Base-by-base conservation (phyloP, 768 basidiomycete species). In the Clitopilus hobsonii region DNA sequence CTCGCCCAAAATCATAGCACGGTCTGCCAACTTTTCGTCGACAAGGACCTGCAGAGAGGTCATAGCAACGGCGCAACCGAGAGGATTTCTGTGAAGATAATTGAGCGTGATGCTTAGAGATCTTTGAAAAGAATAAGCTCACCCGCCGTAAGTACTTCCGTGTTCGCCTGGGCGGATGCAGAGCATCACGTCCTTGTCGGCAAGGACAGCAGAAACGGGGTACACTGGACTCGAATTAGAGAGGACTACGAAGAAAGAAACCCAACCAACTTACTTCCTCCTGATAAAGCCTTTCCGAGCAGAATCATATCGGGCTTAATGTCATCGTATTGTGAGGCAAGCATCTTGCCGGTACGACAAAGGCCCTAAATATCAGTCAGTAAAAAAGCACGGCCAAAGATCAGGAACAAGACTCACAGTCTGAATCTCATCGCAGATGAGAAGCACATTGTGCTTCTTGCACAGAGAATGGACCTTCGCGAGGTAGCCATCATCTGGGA, bases 341-440 rank as follows among this genome's bases (percentile, higher is more conserved):
- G 84, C 86, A 98, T 84, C 78, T 90, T 94, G 32, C 96, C 96
- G 0, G 96, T 98, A 38, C 96, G 80, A 59, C 90, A 89, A 25
- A 99, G 76, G 38, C 96, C 96, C 85, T 92, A 63, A 36, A 36
- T 50, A 22, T 52, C 32, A 52, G 24, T 38, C 30, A 16, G 53
- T 29, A 47, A 23, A 29, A 49, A 23, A 57, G 53, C 27, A 30
- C 54, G 18, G 27, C 10, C 18, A 49, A n/a, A 16, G 18, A 36
- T 2, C 51, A 41, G 57, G 54, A 53, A 58, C 10, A 41, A 18
- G 2, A 63, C 75, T 54, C 54, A 91, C 91, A 38, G 97, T 98
- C 71, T 99, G 97, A 58, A 99, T 94, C 70, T 99, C 97, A 61
- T 99, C 97, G 61, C 93, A 95, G 65, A 99, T 98, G 29, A 99